A percentile compares a stretch with the other conserved stretches of the same genome.
phyloP scores from a whole-genome alignment of 2,329 filamentous ascomycete genomes.

The Colletotrichum euphorbiae region DNA sequence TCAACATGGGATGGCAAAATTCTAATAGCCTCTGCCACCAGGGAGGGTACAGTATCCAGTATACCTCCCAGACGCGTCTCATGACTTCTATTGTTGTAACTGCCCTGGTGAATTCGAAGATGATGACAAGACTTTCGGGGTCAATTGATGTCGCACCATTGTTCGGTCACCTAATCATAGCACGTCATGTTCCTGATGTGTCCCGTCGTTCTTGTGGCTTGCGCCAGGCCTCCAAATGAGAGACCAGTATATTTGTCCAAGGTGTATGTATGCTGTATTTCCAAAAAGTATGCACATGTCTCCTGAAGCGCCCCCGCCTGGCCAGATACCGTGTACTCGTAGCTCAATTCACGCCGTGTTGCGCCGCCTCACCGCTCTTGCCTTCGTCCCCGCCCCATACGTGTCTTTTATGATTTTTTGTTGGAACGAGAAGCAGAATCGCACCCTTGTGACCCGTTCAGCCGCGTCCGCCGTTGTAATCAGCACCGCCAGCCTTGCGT shows the following conservation, averaged over 20 bases:
- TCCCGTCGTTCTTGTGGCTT: slow-evolving; percentile 25
- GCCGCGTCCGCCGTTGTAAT: slow-evolving; percentile 76
- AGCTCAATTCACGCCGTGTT: slow-evolving; percentile 24
- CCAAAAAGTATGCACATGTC: slow-evolving; percentile 30
- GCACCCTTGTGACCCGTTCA: slow-evolving; percentile 43
- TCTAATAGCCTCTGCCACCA: neutral
- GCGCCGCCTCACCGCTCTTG: slow-evolving; percentile 2
- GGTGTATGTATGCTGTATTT: slow-evolving; percentile 37
- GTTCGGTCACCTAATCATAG: neutral
- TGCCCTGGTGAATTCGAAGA: neutral
- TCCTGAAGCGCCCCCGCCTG: slow-evolving; percentile 36
- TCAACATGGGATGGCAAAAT: neutral
- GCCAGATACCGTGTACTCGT: slow-evolving; percentile 38
- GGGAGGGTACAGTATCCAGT: neutral
- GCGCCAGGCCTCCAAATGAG: slow-evolving; percentile 25
- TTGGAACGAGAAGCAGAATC: neutral
- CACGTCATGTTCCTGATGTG: neutral
- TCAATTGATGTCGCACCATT: fast-evolving
- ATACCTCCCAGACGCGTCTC: neutral
- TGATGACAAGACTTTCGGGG: fast-evolving
- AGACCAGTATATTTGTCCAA: slow-evolving; percentile 28
- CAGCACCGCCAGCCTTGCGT: slow-evolving; percentile 75
- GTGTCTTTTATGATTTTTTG: neutral
- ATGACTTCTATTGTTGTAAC: neutral
- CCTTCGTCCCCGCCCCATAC: neutral